Evolutionary conservation across 352 stramenopile genomes (phyloP), one percentile per base, ranked within the genome.

Genomic region (Phytopythium cucurbitacearum): DNA sequence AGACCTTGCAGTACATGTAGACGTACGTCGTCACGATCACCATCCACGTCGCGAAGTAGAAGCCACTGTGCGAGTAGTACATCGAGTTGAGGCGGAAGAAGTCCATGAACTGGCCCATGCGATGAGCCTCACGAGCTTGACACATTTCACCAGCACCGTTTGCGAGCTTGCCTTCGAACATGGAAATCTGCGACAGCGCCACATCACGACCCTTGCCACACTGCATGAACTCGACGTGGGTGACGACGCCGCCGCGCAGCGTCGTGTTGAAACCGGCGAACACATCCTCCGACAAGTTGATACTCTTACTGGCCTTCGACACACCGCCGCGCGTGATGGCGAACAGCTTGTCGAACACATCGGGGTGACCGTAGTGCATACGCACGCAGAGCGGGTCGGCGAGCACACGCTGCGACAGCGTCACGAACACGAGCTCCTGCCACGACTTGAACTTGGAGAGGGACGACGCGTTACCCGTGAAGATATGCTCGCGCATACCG

Each of bases 1-100:
- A 91, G 46, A 91, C 76, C 61, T 91, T 91, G 57, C 71, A 71
- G 63, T 89, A 91, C 75, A 91, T 91, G 68, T 89, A 91, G 45
- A 91, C 76, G 48, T 83, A 91, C 5, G 78, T 77, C n/a, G 78
- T 89, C 28, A 91, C 77, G 56, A 91, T 88, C 4, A 76, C 87
- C 75, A 91, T 86, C 78, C 78, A 89, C 38, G 80, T 91, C 11
- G 77, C 78, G 45, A 87, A 89, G 60, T 89, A 91, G 50, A 91
- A 91, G 41, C 80, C 80, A 34, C 76, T 91, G 57, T 91, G 80
- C 50, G 78, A 87, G 64, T 91, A 91, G 67, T 87, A 91, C 80
- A 91, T 91, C 38, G 80, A 91, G 61, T 89, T 88, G 15, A 91
- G 51, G 51, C 80, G 80, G 61, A 86, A 91, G 58, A 91, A 91